Evolutionary conservation across 176 grass and related monocot species (phyloP).

Genomic region (Coix lacrymajobi): DNA sequence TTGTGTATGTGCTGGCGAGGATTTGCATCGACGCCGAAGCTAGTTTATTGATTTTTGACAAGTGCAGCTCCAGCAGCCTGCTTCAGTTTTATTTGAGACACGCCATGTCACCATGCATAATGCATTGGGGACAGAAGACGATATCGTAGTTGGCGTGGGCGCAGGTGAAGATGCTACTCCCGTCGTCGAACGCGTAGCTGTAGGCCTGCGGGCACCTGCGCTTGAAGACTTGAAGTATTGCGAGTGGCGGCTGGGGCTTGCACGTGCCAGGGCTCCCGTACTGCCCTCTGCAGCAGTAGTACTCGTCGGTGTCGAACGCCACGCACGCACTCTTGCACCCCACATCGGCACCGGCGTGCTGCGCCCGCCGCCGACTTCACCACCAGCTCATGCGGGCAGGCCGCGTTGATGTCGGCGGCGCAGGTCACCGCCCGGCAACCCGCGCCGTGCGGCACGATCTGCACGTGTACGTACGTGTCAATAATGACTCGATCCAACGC

Average conservation of each 20-base stretch:
- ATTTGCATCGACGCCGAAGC: not conserved
- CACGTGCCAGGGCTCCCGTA: conserved; percentile 28
- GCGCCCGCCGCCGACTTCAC: not conserved
- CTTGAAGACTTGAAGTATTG: conserved; percentile 61
- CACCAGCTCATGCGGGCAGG: conserved; percentile 48
- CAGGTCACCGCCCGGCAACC: conserved; percentile 2
- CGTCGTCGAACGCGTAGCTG: conserved; percentile 66
- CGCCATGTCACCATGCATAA: not conserved
- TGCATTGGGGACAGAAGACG: conserved; percentile 36
- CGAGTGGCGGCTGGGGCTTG: conserved; percentile 41
- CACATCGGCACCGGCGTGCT: conserved; percentile 6
- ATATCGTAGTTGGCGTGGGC: conserved; percentile 43
- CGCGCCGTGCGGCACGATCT: not conserved
- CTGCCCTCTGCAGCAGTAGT: conserved; percentile 51
- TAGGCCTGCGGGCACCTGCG: conserved; percentile 50
- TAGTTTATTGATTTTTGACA: not conserved
- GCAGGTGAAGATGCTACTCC: conserved; percentile 64
- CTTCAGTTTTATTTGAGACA: not conserved
- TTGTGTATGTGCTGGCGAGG: not conserved
- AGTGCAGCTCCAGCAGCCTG: not conserved
- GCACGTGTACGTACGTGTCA: too few relatives aligned
- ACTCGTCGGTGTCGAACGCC: conserved; percentile 42
- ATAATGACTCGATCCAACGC: too few relatives aligned
- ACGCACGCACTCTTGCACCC: conserved; percentile 60
- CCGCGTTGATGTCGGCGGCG: conserved; percentile 21